Evolutionary conservation across 108 stramenopile species (phyloP).

Genomic region (Cyclotella atomus): DNA sequence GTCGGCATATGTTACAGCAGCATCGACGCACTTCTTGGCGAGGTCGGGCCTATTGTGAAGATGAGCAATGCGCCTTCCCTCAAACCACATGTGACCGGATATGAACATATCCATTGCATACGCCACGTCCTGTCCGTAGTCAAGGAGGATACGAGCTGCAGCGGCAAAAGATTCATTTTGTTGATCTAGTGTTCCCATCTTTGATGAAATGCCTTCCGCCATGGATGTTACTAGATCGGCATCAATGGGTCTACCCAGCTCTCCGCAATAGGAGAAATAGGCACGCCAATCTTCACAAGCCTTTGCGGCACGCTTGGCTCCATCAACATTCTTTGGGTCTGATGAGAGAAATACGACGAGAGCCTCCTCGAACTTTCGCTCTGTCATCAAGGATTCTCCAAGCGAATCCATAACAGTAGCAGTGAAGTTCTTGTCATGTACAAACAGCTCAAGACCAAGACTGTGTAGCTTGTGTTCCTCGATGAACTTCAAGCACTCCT

Average conservation of each 20-base stretch:
- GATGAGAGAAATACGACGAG: constrained; percentile 67
- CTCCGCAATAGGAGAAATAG: constrained; percentile 60
- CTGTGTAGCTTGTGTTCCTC: constrained; percentile 65
- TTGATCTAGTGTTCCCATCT: constrained; percentile 29
- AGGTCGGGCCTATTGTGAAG: constrained; percentile 60
- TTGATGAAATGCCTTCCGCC: constrained; percentile 46
- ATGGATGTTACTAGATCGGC: constrained; percentile 26
- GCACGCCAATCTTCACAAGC: constrained; percentile 75
- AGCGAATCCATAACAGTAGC: constrained; percentile 63
- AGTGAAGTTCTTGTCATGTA: constrained; percentile 38
- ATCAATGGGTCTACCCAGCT: constrained; percentile 26
- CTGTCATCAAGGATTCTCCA: constrained; percentile 61
- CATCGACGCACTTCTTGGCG: constrained; percentile 61
- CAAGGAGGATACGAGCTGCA: constrained; percentile 79
- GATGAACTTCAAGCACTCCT: constrained; percentile 72
- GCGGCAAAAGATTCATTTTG: constrained; percentile 48
- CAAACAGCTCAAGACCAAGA: constrained; percentile 68
- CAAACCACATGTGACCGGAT: constrained; percentile 71
- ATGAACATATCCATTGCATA: constrained; percentile 77
- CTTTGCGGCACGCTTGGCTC: constrained; percentile 70
- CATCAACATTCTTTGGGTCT: constrained; percentile 63
- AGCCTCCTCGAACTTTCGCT: constrained; percentile 58
- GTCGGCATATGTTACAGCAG: constrained; percentile 60
- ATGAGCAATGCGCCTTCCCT: constrained; percentile 64
- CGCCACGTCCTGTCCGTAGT: constrained; percentile 72